Evolutionary conservation across 2,329 filamentous ascomycete genomes (phyloP).

Genomic region (Penicillium sp.): DNA sequence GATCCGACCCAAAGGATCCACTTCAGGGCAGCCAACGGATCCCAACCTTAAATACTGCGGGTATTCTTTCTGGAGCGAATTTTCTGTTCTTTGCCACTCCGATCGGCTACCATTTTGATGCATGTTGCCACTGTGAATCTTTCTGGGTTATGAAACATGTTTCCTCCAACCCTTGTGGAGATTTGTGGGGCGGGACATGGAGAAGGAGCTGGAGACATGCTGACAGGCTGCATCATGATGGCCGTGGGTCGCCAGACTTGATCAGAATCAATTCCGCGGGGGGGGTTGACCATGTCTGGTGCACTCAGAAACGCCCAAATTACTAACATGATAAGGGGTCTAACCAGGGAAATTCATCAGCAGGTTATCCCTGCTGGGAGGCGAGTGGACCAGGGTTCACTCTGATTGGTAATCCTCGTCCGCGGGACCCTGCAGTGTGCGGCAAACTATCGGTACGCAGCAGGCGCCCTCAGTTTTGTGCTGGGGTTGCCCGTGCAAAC

Average conservation of each 20-base stretch:
- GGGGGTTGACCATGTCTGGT: neutral
- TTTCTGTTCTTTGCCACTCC: neutral
- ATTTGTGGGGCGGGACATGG: neutral
- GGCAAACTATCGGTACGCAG: neutral
- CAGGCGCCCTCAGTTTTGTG: neutral
- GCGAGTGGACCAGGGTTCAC: neutral
- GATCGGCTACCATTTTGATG: neutral
- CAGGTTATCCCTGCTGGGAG: neutral
- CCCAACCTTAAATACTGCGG: conserved; percentile 12
- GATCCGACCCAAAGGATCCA: conserved; percentile 10
- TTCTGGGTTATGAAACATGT: neutral
- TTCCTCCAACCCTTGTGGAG: neutral
- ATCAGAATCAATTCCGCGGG: neutral
- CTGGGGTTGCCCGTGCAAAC: conserved; percentile 52
- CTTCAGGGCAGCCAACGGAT: conserved; percentile 13
- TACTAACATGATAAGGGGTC: neutral
- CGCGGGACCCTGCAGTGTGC: conserved; percentile 10
- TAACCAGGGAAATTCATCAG: neutral
- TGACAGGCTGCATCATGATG: neutral
- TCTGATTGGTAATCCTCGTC: neutral
- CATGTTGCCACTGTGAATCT: neutral
- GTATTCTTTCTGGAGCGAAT: neutral
- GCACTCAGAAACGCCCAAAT: neutral
- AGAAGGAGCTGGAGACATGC: neutral
- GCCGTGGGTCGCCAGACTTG: neutral